Base-by-base conservation (phyloP, 2,329 filamentous ascomycete genomes). In the Pezicula rhizophila region DNA sequence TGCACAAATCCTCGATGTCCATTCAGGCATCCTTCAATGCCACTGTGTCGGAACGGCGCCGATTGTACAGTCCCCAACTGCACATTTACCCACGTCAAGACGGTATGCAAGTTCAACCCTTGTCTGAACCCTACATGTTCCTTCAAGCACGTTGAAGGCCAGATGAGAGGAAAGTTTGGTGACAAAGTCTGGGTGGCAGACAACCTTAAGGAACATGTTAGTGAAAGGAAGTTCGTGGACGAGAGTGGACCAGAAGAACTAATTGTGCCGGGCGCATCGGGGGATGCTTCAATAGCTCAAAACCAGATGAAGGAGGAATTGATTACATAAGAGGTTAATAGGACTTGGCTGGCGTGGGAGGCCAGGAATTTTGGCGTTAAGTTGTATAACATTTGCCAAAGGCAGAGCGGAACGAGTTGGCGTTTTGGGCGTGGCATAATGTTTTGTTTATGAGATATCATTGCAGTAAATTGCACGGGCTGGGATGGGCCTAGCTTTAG, bases 101-200 rank as follows among this genome's bases (percentile, higher is more conserved):
- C 84, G 42, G 79, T 85, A 66, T 99, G 93, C 82, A 90, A 84
- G 65, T 97, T 87, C 71, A 91, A 84, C 58, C 93, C 92, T 1
- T 99, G 93, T 70, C 79, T 89, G 55, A 96, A 96, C 70, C 80
- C 85, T n/a, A 79, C 74, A 59, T 99, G 93, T 67, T 77, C 84
- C 4, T 97, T 89, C 72, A 90, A 90, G 68, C 93, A 99, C 67
- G 86, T 84, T 37, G 89, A 95, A 47, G 93, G 92, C 11, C 93
- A 99, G 64, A 78, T 79, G 72, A 82, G 88, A 59, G 89, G 87
- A 45, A 81, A 79, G 12, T 92, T 90, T 68, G 80, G 84, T 52
- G 89, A 95, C 67, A 96, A 95, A 71, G 89, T 95, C 25, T 97
- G 92, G 92, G 90, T 84, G 15, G 79, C 89, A 3, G 71, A 69